phyloP scores from a whole-genome alignment of 805 yeast genomes.

The Candida xiaguanensis region DNA sequence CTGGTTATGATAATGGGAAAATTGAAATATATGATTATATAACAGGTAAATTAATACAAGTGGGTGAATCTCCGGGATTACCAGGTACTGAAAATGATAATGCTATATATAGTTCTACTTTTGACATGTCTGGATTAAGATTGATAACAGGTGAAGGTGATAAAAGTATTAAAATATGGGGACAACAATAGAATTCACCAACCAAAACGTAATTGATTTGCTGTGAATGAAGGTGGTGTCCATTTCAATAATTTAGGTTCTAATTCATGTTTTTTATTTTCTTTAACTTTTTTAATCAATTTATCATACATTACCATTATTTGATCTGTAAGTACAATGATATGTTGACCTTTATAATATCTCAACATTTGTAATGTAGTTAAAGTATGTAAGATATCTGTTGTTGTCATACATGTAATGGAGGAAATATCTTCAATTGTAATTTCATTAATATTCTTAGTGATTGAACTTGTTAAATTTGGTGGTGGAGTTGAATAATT shows the following conservation, averaged over 20 bases:
- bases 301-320: constrained; percentile 73
- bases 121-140: constrained; percentile 78
- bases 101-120: constrained; percentile 66
- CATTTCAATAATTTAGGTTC: constrained; percentile 72
- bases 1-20: constrained; percentile 83
- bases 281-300: constrained; percentile 45
- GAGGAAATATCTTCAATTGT: constrained; percentile 89
- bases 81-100: constrained; percentile 39
- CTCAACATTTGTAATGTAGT: constrained; percentile 86
- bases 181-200: constrained; percentile 57
- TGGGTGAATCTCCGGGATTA: constrained; percentile 47
- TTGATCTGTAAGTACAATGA: constrained; percentile 80
- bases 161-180: constrained; percentile 78
- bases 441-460: constrained; percentile 40
- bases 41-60: constrained; percentile 61
- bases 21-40: constrained; percentile 77
- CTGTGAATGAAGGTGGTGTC: constrained; percentile 96
- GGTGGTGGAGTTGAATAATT: constrained; percentile 19
- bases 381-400: constrained; percentile 90
- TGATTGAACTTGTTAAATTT: constrained; percentile 5
- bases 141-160: constrained; percentile 89
- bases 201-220: constrained; percentile 92
- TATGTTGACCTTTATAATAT: constrained; percentile 94
- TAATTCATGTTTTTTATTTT: constrained; percentile 70
- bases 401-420: constrained; percentile 90